Evolutionary conservation across 495 filamentous ascomycete genomes (phyloP), one percentile per base, ranked within the genome.

Genomic region (Neurospora tetrasperma): DNA sequence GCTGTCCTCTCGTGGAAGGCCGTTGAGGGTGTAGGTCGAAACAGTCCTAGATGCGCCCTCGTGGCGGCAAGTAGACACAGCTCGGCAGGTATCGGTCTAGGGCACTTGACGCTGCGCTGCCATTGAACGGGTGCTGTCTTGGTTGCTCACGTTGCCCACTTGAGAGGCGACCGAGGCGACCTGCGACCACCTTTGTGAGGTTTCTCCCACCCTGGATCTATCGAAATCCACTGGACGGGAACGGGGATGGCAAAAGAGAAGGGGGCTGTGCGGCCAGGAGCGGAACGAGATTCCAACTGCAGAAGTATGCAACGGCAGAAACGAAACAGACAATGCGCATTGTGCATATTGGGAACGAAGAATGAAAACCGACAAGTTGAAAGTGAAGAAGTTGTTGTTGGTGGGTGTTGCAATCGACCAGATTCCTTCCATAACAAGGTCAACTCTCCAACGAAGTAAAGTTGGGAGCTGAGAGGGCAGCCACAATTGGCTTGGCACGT

Each of bases 71-170:
- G 54, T 38, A 66, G 54, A 66, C 54, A 66, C 27, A 18, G 54
- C 40, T 75, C 74, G 72, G 74, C 72, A 74, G 72, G 74, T 69
- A 69, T 71, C 72, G 74, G 74, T 70, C 72, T 66, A 75, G 39
- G 23, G 27, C 27, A 38, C 54, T 66, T 27, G 14, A 8, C 27
- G 54, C 27, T 66, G 54, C 54, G 54, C 2, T 66, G 54, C 54
- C 54, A 66, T 66, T 66, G 54, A 66, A 18, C 18, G 35, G 54
- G 9, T 1, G 23, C 9, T 66, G 54, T 66, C 54, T 35, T 66
- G 27, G 27, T 18, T 35, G 14, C 27, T 62, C 54, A 35, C 27
- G 31, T 16, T 62, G 27, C 54, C 54, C 27, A 59, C 23, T 11
- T 59, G 12, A 20, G 44, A 59, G 48, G 48, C 48, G 48, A 27